A percentile compares a stretch with the other conserved stretches of the same genome.
These are phyloP conservation scores for Phialemoniopsis sp. DNA, from an alignment of 2,329 filamentous ascomycete genomes.

Conservation along the genomic window DNA sequence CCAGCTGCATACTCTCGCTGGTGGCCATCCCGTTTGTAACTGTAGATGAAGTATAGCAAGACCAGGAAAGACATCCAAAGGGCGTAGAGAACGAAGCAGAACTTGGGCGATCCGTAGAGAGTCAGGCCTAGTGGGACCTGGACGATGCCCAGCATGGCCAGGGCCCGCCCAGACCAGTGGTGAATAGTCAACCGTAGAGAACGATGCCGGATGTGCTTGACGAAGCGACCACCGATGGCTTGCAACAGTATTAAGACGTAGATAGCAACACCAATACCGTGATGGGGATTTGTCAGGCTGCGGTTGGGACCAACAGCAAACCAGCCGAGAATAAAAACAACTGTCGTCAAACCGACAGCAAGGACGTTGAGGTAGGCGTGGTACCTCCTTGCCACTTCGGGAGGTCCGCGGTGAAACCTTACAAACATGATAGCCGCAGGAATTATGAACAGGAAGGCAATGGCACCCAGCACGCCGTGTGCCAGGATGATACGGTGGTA, in stretches of 20 bases:
- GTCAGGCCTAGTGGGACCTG: slow-evolving; percentile 88
- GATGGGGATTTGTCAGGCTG: slow-evolving; percentile 76
- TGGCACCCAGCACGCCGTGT: slow-evolving; percentile 67
- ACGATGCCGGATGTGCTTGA: slow-evolving; percentile 47
- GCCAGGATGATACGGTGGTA: slow-evolving; percentile 69
- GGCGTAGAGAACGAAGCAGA: slow-evolving; percentile 80
- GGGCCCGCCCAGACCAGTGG: slow-evolving; percentile 77
- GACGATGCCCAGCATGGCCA: slow-evolving; percentile 76
- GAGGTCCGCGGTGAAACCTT: slow-evolving; percentile 63
- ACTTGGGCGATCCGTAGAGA: slow-evolving; percentile 84
- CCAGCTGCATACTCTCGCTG: slow-evolving; percentile 47
- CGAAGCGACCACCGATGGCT: slow-evolving; percentile 62
- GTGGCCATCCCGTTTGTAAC: slow-evolving; percentile 60
- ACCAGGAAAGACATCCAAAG: slow-evolving; percentile 72
- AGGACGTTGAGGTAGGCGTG: slow-evolving; percentile 74
- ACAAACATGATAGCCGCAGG: slow-evolving; percentile 71
- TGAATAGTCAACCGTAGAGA: slow-evolving; percentile 64
- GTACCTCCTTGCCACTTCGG: slow-evolving; percentile 58
- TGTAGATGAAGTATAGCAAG: slow-evolving; percentile 73
- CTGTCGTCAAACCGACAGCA: slow-evolving; percentile 62
- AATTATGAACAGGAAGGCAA: slow-evolving; percentile 71
- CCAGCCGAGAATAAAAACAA: slow-evolving; percentile 70
- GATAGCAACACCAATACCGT: slow-evolving; percentile 77
- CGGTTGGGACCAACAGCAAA: slow-evolving; percentile 72
- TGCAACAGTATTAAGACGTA: slow-evolving; percentile 71